Evolutionary conservation across 768 basidiomycete species (phyloP), one percentile per base, ranked within the genome.

Genomic region (Boletus subcaerulescens): DNA sequence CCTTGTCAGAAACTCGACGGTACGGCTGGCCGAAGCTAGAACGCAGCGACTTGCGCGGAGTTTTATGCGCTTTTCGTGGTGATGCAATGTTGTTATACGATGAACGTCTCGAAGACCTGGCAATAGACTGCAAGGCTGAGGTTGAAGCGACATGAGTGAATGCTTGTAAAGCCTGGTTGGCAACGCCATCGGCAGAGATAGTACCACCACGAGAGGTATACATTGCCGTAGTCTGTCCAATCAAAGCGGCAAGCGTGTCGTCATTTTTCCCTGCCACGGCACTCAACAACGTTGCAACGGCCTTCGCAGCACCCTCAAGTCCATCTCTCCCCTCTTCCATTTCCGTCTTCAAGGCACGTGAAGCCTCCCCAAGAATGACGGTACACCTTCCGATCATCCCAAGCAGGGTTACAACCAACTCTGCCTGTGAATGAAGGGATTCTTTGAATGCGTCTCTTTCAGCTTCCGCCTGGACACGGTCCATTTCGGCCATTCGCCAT

Each of bases 381-480:
- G 86, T 91, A 64, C 87, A 89, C 59, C 89, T 77, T 36, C 89
- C 89, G 20, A 94, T 76, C 79, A 93, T 85, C 14, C 91, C 89
- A 29, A 92, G 73, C n/a, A 93, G 77, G 57, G 77, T 77, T 26
- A 91, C 82, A 55, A 90, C 73, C 35, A 86, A 74, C 62, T 80
- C 79, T 2, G 86, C 80, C 74, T 93, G 87, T 52, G 81, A 78
- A 33, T 73, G 75, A 17, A 89, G 77, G 5, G 85, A 82, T 40
- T 81, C 80, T 45, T 74, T 78, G 70, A 89, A 76, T 7, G 80
- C 84, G 50, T 85, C 81, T 42, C 82, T 75, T 64, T 89, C 84
- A 26, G 81, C 80, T 64, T 87, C 81, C 0, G 84, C 82, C 68
- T 83, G 85, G 40, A 80, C 65, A 38, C 74, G 78, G 59, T 91